These are phyloP conservation scores for Kwoniella dejecticola DNA, from an alignment of 768 basidiomycete species.

Conservation along the genomic window DNA sequence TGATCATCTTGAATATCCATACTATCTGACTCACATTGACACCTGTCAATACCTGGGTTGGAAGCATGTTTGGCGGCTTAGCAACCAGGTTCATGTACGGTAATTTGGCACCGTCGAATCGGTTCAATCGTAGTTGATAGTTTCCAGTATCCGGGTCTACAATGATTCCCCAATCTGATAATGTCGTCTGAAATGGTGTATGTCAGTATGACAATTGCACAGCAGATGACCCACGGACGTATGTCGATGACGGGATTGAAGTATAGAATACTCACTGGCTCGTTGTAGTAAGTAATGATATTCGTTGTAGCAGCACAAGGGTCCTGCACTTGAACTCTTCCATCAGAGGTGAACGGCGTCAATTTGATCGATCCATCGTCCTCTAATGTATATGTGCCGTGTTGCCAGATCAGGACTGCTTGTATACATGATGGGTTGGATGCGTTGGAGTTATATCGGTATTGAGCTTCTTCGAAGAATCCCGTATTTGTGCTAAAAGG, in stretches of 20 bases:
- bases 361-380: constrained; percentile 79
- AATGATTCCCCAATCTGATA: constrained; percentile 70
- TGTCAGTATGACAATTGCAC: neutral
- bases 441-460: constrained; percentile 84
- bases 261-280: constrained; percentile 60
- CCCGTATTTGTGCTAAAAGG: constrained; percentile 74
- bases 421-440: constrained; percentile 84
- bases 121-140: constrained; percentile 73
- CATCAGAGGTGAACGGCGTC: constrained; percentile 72
- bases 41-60: constrained; percentile 66
- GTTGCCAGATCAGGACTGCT: constrained; percentile 84
- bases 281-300: constrained; percentile 80
- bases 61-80: constrained; percentile 81
- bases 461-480: constrained; percentile 86
- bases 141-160: constrained; percentile 64
- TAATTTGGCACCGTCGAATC: constrained; percentile 74
- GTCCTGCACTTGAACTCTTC: constrained; percentile 92
- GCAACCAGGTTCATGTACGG: constrained; percentile 63
- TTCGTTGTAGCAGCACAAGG: constrained; percentile 86
- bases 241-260: neutral
- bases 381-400: constrained; percentile 72
- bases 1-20: too few relatives aligned
- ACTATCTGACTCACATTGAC: constrained; percentile 49
- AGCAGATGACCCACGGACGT: neutral
- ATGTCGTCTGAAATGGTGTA: constrained; percentile 38